These are phyloP conservation scores for Amylocystis lapponica DNA, from an alignment of 768 basidiomycete species.

Conservation along the genomic window DNA sequence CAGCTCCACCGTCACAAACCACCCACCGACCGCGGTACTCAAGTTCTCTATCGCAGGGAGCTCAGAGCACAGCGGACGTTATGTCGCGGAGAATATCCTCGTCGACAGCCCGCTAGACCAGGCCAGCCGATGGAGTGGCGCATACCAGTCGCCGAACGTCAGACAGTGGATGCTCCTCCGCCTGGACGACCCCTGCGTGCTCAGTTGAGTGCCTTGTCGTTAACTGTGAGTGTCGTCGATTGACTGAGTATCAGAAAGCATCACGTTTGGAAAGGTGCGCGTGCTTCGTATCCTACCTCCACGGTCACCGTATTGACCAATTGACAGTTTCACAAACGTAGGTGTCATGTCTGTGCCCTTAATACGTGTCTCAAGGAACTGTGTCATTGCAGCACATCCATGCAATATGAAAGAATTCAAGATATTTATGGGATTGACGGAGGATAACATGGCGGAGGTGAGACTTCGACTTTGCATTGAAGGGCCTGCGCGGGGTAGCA, in stretches of 20 bases:
- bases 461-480: too few species aligned
- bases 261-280: constrained; percentile 77
- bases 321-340: constrained; percentile 30
- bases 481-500: too few species aligned
- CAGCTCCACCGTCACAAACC: too few species aligned
- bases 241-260: constrained; percentile 40
- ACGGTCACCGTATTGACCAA: background rate
- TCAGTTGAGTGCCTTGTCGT: constrained; percentile 50
- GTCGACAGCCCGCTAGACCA: constrained; percentile 58
- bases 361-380: constrained; percentile 1
- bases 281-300: background rate
- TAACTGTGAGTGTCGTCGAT: background rate
- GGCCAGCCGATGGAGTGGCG: constrained; percentile 72
- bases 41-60: constrained; percentile 52
- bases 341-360: constrained; percentile 4
- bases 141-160: constrained; percentile 45
- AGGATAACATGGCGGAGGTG: constrained; percentile 61
- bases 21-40: constrained; percentile 18
- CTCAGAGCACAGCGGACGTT: constrained; percentile 68
- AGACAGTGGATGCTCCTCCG: constrained; percentile 71
- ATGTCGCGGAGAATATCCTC: constrained; percentile 64
- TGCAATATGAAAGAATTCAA: constrained; percentile 86
- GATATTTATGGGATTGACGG: constrained; percentile 56
- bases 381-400: constrained; percentile 55
- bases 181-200: constrained; percentile 51